A percentile compares a stretch with the other conserved stretches of the same genome.
Conservation (phyloP, 2,329 filamentous ascomycete genomes). For the Fusarium sp. region DNA sequence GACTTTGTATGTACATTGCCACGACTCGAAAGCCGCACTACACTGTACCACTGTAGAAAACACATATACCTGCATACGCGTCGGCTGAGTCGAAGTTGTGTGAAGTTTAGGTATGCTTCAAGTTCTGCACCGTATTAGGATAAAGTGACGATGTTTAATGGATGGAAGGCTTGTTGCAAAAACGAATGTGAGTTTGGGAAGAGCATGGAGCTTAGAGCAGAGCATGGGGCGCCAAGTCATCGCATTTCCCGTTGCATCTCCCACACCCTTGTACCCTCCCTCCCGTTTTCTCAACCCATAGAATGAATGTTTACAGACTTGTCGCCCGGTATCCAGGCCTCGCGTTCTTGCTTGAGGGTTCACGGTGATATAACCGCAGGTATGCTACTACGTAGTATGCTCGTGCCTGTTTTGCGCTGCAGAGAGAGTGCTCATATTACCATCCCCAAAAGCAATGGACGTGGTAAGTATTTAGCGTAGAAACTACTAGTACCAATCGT, state of each 20-base stretch:
- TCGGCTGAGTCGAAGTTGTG: background rate
- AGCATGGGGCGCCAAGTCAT: constrained; percentile 46
- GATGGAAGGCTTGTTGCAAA: constrained; percentile 12
- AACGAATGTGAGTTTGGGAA: constrained; percentile 23
- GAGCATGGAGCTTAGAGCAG: constrained; percentile 23
- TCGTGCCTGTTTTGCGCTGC: background rate
- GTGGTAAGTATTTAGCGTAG: constrained; percentile 7
- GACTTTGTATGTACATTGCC: constrained; percentile 11
- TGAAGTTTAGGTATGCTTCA: background rate
- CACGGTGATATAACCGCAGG: constrained; percentile 4
- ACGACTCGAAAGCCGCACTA: constrained; percentile 5
- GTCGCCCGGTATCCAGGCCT: constrained; percentile 20
- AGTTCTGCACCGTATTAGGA: background rate
- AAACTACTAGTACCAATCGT: constrained; percentile 3
- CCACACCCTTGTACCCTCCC: constrained; percentile 43
- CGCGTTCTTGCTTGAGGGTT: constrained; percentile 18
- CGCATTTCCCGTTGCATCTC: constrained; percentile 46
- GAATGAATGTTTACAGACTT: constrained; percentile 21
- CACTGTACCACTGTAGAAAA: background rate
- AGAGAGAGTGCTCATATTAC: background rate
- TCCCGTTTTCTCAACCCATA: constrained; percentile 39
- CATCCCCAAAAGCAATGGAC: background rate
- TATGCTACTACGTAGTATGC: constrained; percentile 6
- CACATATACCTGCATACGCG: background rate
- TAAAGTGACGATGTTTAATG: constrained; percentile 1